Evolutionary conservation across 441 rosid species (phyloP), one percentile per base, ranked within the genome.

Genomic region (Isatis lusitanica): DNA sequence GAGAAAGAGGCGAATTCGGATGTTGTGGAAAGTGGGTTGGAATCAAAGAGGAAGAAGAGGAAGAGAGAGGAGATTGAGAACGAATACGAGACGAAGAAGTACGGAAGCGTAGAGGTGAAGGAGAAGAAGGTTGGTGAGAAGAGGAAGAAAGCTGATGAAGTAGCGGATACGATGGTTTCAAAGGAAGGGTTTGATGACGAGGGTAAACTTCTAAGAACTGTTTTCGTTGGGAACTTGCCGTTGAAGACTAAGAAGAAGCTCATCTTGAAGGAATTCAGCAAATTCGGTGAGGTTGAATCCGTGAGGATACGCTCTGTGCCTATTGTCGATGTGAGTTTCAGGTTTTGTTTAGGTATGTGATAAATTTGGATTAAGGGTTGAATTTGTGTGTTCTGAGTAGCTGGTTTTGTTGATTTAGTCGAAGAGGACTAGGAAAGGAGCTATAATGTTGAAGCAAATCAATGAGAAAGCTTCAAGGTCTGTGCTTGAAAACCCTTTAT

Each of bases 251-350:
- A 93, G 90, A 95, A 90, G 84, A 95, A 90, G 76, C 73, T 74
- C 0, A 66, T 95, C 62, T 43, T 86, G 50, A 91, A 88, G 85
- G 97, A 90, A 63, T 95, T 93, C 47, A 81, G 88, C 73, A 82
- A 76, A 73, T 93, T 88, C 65, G 99, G 99, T 57, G 96, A 86
- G 68, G 72, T 93, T 58, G 97, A 95, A 55, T 93, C 99, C 11
- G 86, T 88, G 51, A 91, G 99, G 83, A 91, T 93, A 48, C 95
- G 98, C 7, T 95, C 99, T 1, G 88, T 95, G 26, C 97, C 99
- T 0, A 72, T 91, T 44, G 69, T 80, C 26, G 97, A 95, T 75
- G 99, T 94, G 77, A 83, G 99, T 85, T 58, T 46, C 18, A 4
- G 5, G 4, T 6, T 3, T 13, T 66, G 68, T 2, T 43, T 16